phyloP scores from a whole-genome alignment of 805 yeast species.

The Sugiyamaella qingdaonensis region DNA sequence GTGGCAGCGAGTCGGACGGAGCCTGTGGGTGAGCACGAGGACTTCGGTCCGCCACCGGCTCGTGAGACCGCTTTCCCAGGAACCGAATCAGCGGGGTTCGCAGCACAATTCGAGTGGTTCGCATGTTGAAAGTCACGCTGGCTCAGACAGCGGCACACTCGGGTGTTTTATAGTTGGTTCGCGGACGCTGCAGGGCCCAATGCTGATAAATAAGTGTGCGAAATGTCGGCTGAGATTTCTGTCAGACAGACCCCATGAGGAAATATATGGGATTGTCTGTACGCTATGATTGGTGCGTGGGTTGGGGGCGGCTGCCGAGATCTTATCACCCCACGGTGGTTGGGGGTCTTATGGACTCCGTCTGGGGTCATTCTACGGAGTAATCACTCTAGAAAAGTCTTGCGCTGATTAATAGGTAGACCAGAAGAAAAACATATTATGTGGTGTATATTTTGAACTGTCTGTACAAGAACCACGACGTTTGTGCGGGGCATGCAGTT shows the following conservation, averaged over 20 bases:
- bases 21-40: conserved; percentile 37
- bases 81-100: conserved; percentile 72
- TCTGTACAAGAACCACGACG: too few species aligned
- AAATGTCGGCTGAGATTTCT: not conserved
- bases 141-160: too few species aligned
- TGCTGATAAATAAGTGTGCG: not conserved
- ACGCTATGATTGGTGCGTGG: not conserved
- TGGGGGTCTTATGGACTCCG: not conserved
- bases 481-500: too few species aligned
- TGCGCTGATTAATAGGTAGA: too few species aligned
- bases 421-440: too few species aligned
- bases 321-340: not conserved
- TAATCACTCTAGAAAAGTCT: too few species aligned
- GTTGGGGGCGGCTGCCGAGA: not conserved
- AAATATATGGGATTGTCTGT: not conserved
- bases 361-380: too few species aligned
- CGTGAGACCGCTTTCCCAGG: conserved; percentile 69
- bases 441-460: too few species aligned
- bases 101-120: conserved; percentile 25
- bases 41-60: conserved; percentile 6
- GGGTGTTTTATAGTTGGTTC: not conserved
- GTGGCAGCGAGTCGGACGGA: conserved; percentile 37
- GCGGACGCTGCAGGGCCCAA: not conserved
- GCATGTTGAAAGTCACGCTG: conserved; percentile 22
- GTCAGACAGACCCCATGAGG: not conserved